Evolutionary conservation across 1,284 basidiomycete genomes (phyloP), one percentile per base, ranked within the genome.

Genomic region (Porogramme epimiltina): DNA sequence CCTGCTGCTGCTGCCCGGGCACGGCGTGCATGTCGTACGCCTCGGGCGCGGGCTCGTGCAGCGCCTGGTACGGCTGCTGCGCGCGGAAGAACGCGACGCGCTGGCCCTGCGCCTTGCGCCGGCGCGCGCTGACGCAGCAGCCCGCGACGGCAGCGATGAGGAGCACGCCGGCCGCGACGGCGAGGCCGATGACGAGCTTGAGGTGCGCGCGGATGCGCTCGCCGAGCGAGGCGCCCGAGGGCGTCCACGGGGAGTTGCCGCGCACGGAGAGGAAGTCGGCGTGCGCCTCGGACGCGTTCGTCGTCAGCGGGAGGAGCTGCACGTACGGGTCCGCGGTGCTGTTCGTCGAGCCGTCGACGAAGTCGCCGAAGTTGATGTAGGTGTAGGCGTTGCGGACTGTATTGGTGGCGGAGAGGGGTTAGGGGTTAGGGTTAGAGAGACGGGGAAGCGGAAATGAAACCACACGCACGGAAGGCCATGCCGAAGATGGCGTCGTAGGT

Each of bases 131-230:
- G 62, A 80, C 80, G 68, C 87, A 89, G 68, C 84, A 89, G 46
- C 77, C 75, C 82, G 84, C 87, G 37, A 87, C 59, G 59, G 79
- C 77, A 53, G 78, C 72, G 15, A 78, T 78, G 43, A 79, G 57
- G 47, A 59, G 50, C 42, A 59, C 51, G 10, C 42, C 51, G 18
- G 44, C 54, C 24, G 37, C 49, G 40, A 81, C 59, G 46, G 81
- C 59, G 25, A 79, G 42, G 19, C 86, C 68, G 54, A 82, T 72
- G 3, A 73, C 66, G 34, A 90, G 71, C 60, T 28, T 13, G 46
- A 48, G 51, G 46, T 48, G 51, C 18, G 37, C 13, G 33, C 25
- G 40, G 46, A 52, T 42, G 45, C 51, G 51, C 11, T 47, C 36
- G 26, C 25, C 31, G 44, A 46, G 25, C 15, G 50, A 37, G 22